These are phyloP conservation scores for Ceratopteris richardii DNA, from an alignment of 75 land plant genomes.

Conservation along the genomic window DNA sequence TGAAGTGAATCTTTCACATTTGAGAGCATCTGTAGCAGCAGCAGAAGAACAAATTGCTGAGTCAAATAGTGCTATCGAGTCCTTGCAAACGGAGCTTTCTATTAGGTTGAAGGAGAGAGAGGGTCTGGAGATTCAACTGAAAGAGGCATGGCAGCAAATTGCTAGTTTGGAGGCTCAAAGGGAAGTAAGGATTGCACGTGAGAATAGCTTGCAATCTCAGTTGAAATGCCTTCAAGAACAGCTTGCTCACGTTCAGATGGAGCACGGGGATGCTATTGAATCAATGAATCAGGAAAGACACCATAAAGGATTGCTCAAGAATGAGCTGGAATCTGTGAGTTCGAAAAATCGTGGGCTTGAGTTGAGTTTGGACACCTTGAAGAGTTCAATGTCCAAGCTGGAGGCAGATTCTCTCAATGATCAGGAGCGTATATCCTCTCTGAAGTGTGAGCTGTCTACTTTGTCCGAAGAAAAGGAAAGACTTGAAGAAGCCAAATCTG, in stretches of 20 bases:
- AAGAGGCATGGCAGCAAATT: slow-evolving; percentile 4
- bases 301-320: neutral
- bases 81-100: neutral
- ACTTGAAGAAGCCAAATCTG: neutral
- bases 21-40: neutral
- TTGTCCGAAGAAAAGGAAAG: neutral
- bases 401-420: neutral
- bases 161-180: slow-evolving; percentile 2
- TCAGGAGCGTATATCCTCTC: neutral
- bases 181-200: slow-evolving; percentile 2
- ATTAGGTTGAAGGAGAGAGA: neutral
- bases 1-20: neutral
- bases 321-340: neutral
- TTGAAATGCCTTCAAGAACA: neutral
- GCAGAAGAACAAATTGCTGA: neutral
- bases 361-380: neutral
- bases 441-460: neutral
- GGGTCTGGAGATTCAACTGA: neutral
- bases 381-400: neutral
- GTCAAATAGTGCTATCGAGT: neutral
- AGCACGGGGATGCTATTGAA: neutral
- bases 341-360: neutral
- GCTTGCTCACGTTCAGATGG: neutral
- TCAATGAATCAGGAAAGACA: neutral
- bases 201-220: neutral